Base-by-base conservation (phyloP, 768 basidiomycete genomes). In the Hygrophoropsis aurantiaca region DNA sequence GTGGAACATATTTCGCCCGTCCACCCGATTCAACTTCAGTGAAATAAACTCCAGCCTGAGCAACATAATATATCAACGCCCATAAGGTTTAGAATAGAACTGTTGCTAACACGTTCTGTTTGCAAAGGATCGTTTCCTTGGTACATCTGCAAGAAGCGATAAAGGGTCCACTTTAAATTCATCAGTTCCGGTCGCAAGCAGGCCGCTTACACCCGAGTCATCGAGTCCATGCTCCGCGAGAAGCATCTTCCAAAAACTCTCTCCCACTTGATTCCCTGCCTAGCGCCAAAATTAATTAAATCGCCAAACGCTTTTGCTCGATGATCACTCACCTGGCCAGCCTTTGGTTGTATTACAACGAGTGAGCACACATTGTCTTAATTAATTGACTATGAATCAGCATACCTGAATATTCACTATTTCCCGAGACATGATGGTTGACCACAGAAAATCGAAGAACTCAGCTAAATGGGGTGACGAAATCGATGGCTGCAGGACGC, bases 161-260 rank as follows among this genome's bases (percentile, higher is more conserved):
- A 41, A 42, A 24, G 33, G 20, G 38, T 11, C n/a, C 40, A 43
- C 15, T 33, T 66, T 42, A 62, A 53, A 37, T 42, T 50, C 41
- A 40, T 41, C 51, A 42, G 42, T 37, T 39, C 40, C 13, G 20
- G 46, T 19, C 30, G 26, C 36, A 45, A 15, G 26, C 3, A 40
- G 57, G 40, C 40, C 35, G 25, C 58, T 43, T 57, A 92, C 88
- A 61, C 90, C 87, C 11, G 74, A 69, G 18, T 80, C 68, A 58
- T 87, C 83, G 41, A 94, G 74, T 0, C 91, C 92, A 64, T 94
- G 92, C 69, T 94, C 90, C 13, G 82, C 79, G 19, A 97, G 75
- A 47, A 95, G 80, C 78, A 86, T 84, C 50, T 85, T 75, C 94
- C 94, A 97, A 66, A 95, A 98, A 37, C 78, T 77, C 58, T 90